A percentile compares a stretch with the other conserved stretches of the same genome.
phyloP scores from a whole-genome alignment of 192 early-diverging fungal genomes.

The Backusella tarrabulga region DNA sequence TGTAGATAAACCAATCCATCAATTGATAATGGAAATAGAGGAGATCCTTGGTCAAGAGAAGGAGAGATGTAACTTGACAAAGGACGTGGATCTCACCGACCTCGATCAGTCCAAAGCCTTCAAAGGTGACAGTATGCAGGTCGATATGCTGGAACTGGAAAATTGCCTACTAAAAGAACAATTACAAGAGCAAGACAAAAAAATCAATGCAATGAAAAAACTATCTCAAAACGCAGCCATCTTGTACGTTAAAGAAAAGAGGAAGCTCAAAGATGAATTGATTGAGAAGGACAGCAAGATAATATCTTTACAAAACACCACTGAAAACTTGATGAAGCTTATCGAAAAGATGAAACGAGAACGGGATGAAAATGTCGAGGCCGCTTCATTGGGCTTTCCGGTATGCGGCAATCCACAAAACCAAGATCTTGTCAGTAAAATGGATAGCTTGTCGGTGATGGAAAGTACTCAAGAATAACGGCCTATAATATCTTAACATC shows the following conservation, averaged over 20 bases:
- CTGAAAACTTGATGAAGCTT: background rate
- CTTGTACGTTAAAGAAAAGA: background rate
- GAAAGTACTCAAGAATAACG: background rate
- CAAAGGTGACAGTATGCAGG: background rate
- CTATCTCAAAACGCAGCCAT: background rate
- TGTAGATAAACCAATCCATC: background rate
- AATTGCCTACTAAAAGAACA: background rate
- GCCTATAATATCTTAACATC: background rate
- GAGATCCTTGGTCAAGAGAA: background rate
- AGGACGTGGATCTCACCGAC: background rate
- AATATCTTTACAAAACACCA: background rate
- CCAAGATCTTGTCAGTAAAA: background rate
- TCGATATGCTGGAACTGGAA: background rate
- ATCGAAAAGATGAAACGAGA: background rate
- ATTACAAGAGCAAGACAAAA: background rate
- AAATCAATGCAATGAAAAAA: background rate
- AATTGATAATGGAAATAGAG: background rate
- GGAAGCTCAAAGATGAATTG: background rate
- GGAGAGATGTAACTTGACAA: background rate
- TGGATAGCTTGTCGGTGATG: background rate
- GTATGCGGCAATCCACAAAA: background rate
- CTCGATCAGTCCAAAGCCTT: background rate
- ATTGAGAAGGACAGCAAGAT: background rate
- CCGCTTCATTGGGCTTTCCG: background rate
- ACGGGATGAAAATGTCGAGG: background rate